Conservation (phyloP, 2,329 filamentous ascomycete species). For the Ophioceras dolichostomum region DNA sequence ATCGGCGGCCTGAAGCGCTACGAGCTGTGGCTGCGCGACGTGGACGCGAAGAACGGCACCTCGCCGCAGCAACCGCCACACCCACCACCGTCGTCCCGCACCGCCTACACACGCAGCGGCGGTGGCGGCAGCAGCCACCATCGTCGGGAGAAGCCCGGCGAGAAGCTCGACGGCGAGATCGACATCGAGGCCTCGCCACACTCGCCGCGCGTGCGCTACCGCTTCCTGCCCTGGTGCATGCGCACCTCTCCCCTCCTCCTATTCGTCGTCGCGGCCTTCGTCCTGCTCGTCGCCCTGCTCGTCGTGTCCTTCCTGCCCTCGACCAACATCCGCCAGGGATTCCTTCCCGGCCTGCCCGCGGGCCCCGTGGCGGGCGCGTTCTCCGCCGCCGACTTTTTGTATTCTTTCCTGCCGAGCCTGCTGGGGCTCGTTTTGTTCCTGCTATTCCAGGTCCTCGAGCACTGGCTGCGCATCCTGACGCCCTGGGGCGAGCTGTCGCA, state of each 20-base stretch:
- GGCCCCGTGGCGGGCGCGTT: slow-evolving; percentile 53
- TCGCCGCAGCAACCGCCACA: no score
- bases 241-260: slow-evolving; percentile 51
- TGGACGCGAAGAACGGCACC: slow-evolving; percentile 2
- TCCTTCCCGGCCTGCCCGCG: slow-evolving; percentile 54
- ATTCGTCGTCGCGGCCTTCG: slow-evolving; percentile 47
- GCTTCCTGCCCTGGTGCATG: slow-evolving; percentile 69
- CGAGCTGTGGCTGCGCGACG: slow-evolving; percentile 4
- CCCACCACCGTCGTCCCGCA: no score
- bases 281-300: slow-evolving; percentile 58
- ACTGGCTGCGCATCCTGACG: slow-evolving; percentile 50
- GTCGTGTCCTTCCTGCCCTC: slow-evolving; percentile 66
- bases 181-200: slow-evolving; percentile 31
- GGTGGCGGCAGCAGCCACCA: no score
- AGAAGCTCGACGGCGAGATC: slow-evolving; percentile 7
- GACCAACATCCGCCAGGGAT: slow-evolving; percentile 55
- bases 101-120: not conserved
- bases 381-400: slow-evolving; percentile 79
- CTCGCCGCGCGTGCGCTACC: slow-evolving; percentile 41
- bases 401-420: slow-evolving; percentile 60
- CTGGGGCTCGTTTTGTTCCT: slow-evolving; percentile 57
- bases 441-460: slow-evolving; percentile 53
- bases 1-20: slow-evolving; percentile 36
- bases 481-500: slow-evolving; percentile 53
- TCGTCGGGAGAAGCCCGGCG: not conserved